Percentiles rank a stretch among this genome's conserved stretches.
Evolutionary conservation across 2,329 filamentous ascomycete species (phyloP).

Genomic region (Aureobasidium vineae): DNA sequence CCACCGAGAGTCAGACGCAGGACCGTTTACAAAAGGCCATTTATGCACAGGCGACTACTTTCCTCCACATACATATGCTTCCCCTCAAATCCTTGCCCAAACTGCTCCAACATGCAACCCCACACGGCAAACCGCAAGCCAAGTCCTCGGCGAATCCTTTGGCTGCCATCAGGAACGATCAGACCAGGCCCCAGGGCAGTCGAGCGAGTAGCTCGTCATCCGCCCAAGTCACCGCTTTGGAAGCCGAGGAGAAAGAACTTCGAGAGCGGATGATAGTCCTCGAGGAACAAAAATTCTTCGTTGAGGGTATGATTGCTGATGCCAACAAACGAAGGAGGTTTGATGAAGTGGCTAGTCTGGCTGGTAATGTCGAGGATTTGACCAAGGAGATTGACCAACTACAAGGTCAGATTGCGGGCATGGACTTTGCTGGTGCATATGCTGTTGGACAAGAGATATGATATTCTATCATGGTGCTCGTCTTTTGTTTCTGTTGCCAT

Average conservation of each 20-base stretch:
- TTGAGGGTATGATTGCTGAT: conserved; percentile 77
- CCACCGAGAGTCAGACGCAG: conserved; percentile 69
- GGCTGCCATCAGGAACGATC: conserved; percentile 57
- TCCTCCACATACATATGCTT: conserved; percentile 87
- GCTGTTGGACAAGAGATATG: conserved; percentile 18
- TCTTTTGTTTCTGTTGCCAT: not conserved
- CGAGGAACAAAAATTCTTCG: conserved; percentile 88
- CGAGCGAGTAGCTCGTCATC: conserved; percentile 56
- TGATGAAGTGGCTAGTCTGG: conserved; percentile 79
- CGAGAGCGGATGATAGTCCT: conserved; percentile 78
- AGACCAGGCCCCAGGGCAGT: conserved; percentile 44
- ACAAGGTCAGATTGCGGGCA: conserved; percentile 36
- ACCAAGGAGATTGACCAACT: conserved; percentile 67
- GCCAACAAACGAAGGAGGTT: conserved; percentile 75
- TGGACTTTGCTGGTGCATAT: conserved; percentile 42
- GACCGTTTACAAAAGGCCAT: conserved; percentile 74
- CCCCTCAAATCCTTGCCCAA: conserved; percentile 62
- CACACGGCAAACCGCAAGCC: conserved; percentile 44
- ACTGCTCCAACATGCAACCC: conserved; percentile 55
- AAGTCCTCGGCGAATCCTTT: conserved; percentile 46
- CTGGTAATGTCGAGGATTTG: conserved; percentile 77
- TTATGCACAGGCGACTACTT: conserved; percentile 76
- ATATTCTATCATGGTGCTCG: not conserved
- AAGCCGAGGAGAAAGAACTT: conserved; percentile 79
- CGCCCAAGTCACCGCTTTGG: conserved; percentile 59